Percentiles rank a stretch among this genome's conserved stretches.
These are phyloP conservation scores for Phytopythium vexans DNA, from an alignment of 352 stramenopile species.

Conservation along the genomic window DNA sequence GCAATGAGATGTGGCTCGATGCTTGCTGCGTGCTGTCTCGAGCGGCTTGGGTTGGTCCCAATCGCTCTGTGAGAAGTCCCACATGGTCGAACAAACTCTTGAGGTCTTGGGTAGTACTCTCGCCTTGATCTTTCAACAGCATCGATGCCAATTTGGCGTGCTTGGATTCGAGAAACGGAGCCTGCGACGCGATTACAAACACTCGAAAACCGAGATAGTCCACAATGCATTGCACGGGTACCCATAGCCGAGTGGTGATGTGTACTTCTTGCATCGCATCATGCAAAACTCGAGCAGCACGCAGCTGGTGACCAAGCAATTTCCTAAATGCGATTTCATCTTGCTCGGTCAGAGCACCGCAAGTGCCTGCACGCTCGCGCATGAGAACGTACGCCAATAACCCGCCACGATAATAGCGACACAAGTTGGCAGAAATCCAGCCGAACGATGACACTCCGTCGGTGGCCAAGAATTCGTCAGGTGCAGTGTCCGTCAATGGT, in stretches of 20 bases:
- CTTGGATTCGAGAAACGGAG: slow-evolving; percentile 5
- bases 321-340: slow-evolving; percentile 17
- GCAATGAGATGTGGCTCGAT: slow-evolving; percentile 1
- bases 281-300: slow-evolving; percentile 32
- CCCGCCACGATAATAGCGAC: slow-evolving; percentile 27
- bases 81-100: slow-evolving; percentile 20
- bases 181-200: slow-evolving; percentile 38
- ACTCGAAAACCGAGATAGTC: slow-evolving; percentile 58
- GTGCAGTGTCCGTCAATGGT: slow-evolving; percentile 9
- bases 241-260: slow-evolving; percentile 8
- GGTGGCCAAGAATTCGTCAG: slow-evolving; percentile 38
- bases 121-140: slow-evolving; percentile 2
- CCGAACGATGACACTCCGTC: slow-evolving; percentile 15
- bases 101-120: slow-evolving; percentile 13
- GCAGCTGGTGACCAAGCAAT: slow-evolving; percentile 50
- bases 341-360: too few species aligned
- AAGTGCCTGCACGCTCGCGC: too few species aligned
- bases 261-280: slow-evolving; percentile 17
- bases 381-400: slow-evolving; percentile 35
- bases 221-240: slow-evolving; percentile 57
- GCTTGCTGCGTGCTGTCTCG: too few species aligned
- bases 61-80: slow-evolving; percentile 32
- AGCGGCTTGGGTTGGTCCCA: background rate
- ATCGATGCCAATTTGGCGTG: too few species aligned
- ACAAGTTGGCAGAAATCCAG: slow-evolving; percentile 3